phyloP scores from a whole-genome alignment of 495 filamentous ascomycete species.

The Aspergillus wentii region DNA sequence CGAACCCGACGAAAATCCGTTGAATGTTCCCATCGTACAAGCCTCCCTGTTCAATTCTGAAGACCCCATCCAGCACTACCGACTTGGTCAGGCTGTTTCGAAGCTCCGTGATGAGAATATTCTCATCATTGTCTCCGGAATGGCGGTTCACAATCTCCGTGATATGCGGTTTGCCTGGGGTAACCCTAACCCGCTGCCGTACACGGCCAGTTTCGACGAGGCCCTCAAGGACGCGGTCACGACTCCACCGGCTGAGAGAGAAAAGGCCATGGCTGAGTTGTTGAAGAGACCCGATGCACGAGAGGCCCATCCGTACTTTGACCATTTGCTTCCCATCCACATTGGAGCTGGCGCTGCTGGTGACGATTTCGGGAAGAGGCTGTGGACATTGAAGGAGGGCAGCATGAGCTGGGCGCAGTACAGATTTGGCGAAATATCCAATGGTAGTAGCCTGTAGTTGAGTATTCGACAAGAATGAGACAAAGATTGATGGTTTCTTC shows the following conservation, averaged over 20 bases:
- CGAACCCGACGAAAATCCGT: constrained; percentile 64
- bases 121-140: constrained; percentile 73
- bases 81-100: constrained; percentile 63
- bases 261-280: constrained; percentile 55
- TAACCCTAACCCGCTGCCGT: constrained; percentile 51
- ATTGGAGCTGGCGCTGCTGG: constrained; percentile 68
- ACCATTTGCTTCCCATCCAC: constrained; percentile 77
- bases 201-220: constrained; percentile 70
- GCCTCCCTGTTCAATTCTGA: constrained; percentile 70
- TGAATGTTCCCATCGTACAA: constrained; percentile 75
- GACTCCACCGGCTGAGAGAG: constrained; percentile 46
- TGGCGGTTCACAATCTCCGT: constrained; percentile 83
- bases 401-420: constrained; percentile 73
- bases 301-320: constrained; percentile 73
- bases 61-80: constrained; percentile 65
- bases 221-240: constrained; percentile 69
- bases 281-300: constrained; percentile 62
- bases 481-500: too few relatives aligned
- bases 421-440: constrained; percentile 60
- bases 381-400: constrained; percentile 63
- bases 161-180: constrained; percentile 50
- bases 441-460: constrained; percentile 22
- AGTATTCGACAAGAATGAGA: not conserved
- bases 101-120: constrained; percentile 67
- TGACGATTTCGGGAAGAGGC: constrained; percentile 53